Conservation (phyloP, 2,329 filamentous ascomycete genomes). For the Curvularia sp. region DNA sequence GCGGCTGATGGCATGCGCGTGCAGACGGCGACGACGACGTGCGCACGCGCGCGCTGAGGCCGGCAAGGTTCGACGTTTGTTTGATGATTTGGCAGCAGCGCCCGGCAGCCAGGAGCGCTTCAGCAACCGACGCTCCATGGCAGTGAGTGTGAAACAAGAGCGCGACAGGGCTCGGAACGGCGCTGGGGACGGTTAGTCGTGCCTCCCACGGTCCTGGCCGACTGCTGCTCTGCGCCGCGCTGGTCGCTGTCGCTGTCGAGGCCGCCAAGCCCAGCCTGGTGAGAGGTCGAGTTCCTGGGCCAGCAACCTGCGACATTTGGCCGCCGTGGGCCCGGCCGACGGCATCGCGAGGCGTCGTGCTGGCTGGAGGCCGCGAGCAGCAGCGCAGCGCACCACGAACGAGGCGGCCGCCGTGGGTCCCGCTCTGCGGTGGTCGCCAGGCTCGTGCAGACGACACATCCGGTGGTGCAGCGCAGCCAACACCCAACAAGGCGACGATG, state of each 20-base stretch:
- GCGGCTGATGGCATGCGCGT: conserved; percentile 2
- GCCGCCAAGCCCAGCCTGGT: conserved; percentile 32
- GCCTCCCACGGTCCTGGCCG: conserved; percentile 17
- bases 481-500: conserved; percentile 29
- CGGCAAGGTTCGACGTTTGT: conserved; percentile 37
- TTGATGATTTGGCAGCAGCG: conserved; percentile 46
- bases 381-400: background rate
- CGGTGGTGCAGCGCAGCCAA: conserved; percentile 18
- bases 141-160: conserved; percentile 45
- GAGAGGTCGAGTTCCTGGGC: conserved; percentile 23
- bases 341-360: background rate
- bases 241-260: conserved; percentile 11
- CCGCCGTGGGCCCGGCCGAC: conserved; percentile 32
- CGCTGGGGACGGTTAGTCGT: conserved; percentile 23
- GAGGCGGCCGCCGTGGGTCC: too few relatives aligned
- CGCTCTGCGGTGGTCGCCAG: too few relatives aligned
- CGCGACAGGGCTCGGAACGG: conserved; percentile 35
- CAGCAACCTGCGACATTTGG: conserved; percentile 31
- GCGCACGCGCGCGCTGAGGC: conserved; percentile 27
- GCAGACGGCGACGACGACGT: background rate
- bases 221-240: conserved; percentile 20
- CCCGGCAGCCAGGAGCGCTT: conserved; percentile 37
- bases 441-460: conserved; percentile 4
- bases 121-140: conserved; percentile 22
- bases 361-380: background rate